phyloP scores from a whole-genome alignment of 1,284 basidiomycete genomes.

The Heimioporus punctisporus region DNA sequence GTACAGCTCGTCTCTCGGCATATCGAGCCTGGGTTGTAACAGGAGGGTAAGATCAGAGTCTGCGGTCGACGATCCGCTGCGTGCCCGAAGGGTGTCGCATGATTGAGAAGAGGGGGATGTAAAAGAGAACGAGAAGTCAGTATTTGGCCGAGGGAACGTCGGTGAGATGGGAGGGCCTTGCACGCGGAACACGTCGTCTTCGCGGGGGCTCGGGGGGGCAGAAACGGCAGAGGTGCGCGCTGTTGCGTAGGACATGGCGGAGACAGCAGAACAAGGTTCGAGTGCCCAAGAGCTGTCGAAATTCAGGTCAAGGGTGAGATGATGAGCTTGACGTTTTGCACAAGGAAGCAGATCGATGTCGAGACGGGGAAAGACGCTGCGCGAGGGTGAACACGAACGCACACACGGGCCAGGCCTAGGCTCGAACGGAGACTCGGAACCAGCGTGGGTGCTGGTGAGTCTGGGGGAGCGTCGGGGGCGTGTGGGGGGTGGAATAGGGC shows the following conservation, averaged over 20 bases:
- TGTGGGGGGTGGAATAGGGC: constrained; percentile 3
- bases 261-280: constrained; percentile 21
- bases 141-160: constrained; percentile 4
- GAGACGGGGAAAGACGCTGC: constrained; percentile 5
- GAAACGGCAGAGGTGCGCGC: constrained; percentile 17
- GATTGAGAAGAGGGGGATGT: constrained; percentile 4
- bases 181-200: constrained; percentile 19
- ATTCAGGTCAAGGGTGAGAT: constrained; percentile 28
- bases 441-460: constrained; percentile 11
- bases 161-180: not conserved
- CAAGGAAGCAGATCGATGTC: constrained; percentile 16
- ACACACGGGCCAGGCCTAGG: constrained; percentile 12
- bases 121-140: constrained; percentile 12
- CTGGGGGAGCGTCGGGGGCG: constrained; percentile 4
- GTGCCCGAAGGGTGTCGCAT: not conserved
- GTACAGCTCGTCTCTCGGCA: constrained; percentile 5
- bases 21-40: constrained; percentile 7
- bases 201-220: constrained; percentile 8
- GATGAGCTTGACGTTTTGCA: constrained; percentile 6
- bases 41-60: constrained; percentile 27
- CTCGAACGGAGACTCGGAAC: constrained; percentile 20
- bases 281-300: constrained; percentile 16
- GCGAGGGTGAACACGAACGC: not conserved
- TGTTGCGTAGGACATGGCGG: constrained; percentile 29
- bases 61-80: constrained; percentile 14